A percentile compares a stretch with the other conserved stretches of the same genome.
phyloP scores from a whole-genome alignment of 1,284 basidiomycete genomes.

The Trichosporon sp. region DNA sequence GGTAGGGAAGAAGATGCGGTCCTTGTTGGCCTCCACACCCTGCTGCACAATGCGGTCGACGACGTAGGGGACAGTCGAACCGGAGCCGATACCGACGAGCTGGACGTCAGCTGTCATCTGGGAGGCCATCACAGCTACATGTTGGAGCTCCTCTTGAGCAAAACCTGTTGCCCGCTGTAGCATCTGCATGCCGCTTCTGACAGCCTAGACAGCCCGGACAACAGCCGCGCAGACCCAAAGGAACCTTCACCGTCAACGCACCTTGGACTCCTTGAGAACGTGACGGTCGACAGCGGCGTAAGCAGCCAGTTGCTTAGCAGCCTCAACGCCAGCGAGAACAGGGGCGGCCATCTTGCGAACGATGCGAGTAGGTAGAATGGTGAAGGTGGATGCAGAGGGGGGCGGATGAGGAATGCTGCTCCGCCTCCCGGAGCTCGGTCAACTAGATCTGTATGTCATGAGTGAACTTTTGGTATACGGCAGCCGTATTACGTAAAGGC shows the following conservation, averaged over 20 bases:
- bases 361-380: constrained; percentile 9
- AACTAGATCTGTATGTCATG: neutral
- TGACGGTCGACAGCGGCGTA: constrained; percentile 92
- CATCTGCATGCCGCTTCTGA: neutral
- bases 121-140: too few species aligned
- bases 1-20: constrained; percentile 83
- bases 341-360: constrained; percentile 9
- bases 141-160: too few species aligned
- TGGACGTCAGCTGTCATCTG: constrained; percentile 44
- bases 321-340: constrained; percentile 53
- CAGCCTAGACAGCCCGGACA: neutral
- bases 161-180: too few species aligned
- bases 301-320: constrained; percentile 83
- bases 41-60: constrained; percentile 90
- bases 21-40: constrained; percentile 67
- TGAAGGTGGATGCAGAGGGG: neutral
- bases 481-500: neutral
- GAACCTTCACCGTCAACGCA: neutral
- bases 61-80: constrained; percentile 96
- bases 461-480: neutral
- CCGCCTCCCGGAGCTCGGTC: neutral
- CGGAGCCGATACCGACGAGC: constrained; percentile 87
- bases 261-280: constrained; percentile 47
- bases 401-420: neutral
- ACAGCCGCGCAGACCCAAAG: too few species aligned